These are phyloP conservation scores for Trichosporon coremiiforme DNA, from an alignment of 1,284 basidiomycete species.

Conservation along the genomic window DNA sequence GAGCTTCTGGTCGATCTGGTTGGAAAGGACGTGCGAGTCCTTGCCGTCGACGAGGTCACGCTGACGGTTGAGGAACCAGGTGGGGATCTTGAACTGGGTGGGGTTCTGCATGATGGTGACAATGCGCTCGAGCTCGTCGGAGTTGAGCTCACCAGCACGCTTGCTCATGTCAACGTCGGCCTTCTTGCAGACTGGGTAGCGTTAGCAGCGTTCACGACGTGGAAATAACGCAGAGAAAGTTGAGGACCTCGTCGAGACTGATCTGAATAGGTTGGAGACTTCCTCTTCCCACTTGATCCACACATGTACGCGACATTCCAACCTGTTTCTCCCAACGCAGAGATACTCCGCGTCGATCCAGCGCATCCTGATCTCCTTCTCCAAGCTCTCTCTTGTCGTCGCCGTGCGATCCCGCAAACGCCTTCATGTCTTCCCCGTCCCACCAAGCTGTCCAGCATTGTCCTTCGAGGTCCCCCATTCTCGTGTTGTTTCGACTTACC, in stretches of 20 bases:
- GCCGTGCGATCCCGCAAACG: background rate
- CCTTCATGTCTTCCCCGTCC: background rate
- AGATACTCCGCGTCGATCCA: background rate
- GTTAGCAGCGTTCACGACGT: background rate
- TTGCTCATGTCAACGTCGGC: conserved; percentile 99
- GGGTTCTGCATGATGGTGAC: conserved; percentile 99
- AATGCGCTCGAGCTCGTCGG: conserved; percentile 95
- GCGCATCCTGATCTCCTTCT: background rate
- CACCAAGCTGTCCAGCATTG: background rate
- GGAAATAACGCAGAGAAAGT: background rate
- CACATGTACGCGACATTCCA: background rate
- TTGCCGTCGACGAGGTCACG: conserved; percentile 98
- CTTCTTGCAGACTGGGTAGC: conserved; percentile 88
- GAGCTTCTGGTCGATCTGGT: conserved; percentile 96
- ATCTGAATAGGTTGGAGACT: background rate
- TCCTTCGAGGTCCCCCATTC: background rate
- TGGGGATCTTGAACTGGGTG: conserved; percentile 97
- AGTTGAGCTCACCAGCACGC: conserved; percentile 93
- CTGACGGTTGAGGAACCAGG: conserved; percentile 99
- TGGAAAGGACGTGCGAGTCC: conserved; percentile 93
- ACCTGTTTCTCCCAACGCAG: background rate
- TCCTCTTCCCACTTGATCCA: background rate
- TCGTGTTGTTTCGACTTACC: background rate
- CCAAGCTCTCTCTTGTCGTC: background rate
- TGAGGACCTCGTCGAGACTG: background rate